Evolutionary conservation across 805 yeast genomes (phyloP), one percentile per base, ranked within the genome.

Genomic region (Monosporozyma servazzii): DNA sequence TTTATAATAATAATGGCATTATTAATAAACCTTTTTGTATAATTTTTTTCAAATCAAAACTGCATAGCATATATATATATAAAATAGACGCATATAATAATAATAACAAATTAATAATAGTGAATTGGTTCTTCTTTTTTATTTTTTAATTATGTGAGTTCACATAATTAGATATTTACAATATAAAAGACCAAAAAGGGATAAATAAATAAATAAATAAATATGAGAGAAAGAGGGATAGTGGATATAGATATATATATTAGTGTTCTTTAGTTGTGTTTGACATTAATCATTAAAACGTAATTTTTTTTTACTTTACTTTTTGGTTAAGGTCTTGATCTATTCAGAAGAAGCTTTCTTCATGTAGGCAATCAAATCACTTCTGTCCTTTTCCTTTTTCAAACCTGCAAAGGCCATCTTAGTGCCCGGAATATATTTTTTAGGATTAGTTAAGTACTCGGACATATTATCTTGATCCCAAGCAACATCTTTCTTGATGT

Each of bases 341-440:
- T 11, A 45, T 8, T 45, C 41, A 23, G 48, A 45, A 58, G 74
- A 59, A 53, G 83, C 82, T 53, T 66, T 64, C 42, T 65, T 68
- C 71, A 91, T 79, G 86, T 88, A 91, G 66, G 98, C 81, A 68
- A 91, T 76, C 73, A 93, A 78, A 74, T 93, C 98, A 78, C 88
- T 87, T 84, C 98, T 88, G 81, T 93, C 99, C 85, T 89, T 91
- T 60, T 89, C 84, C 82, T 93, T 93, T 90, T 93, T 93, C 76
- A 93, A 82, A 79, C 99, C 99, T 78, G 96, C 99, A 68, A 91
- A 93, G 60, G 99, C 98, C 99, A 93, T 93, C 86, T 93, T 93
- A 79, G 98, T 93, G 75, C 99, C 99, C 72, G 99, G 99, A 65
- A 93, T 89, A 81, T 89, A 93, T 80, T 93, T 93, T 95, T 93